Evolutionary conservation across 2,329 filamentous ascomycete species (phyloP), one percentile per base, ranked within the genome.

Genomic region (Microsporum canis): DNA sequence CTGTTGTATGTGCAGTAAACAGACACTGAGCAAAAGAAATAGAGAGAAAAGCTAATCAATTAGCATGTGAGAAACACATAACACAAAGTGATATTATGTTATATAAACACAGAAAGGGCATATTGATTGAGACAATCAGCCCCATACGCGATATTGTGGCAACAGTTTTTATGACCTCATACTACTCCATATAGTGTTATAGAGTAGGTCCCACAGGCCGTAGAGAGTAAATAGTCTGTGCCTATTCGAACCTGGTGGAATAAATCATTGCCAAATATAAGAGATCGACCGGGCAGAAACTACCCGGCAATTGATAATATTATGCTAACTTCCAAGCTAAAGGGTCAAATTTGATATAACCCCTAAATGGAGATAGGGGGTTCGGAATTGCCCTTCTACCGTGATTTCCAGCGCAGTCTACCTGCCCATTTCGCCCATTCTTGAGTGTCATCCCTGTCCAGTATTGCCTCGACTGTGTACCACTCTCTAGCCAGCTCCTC

Each of bases 401-500:
- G 74, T 64, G 78, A 78, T 78, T 89, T 91, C 89, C 88, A 91
- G 67, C 89, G 78, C 65, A 94, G 78, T 66, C 80, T 81, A 5
- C 83, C 81, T 61, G 89, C 87, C 88, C 89, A 95, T 57, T 72
- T 77, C 7, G 84, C 86, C 81, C 87, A 94, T 65, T 77, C 80
- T 73, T 79, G 76, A 8, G 94, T 85, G 77, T 90, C 87, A 45
- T 88, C 85, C 71, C 87, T 82, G 68, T 79, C 82, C 69, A 87
- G 70, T 64, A 95, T 77, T 66, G 81, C 73, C 60, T 92, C 88
- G 5, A 94, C 83, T 0, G 84, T 91, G 74, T 84, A 89, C 70
- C 80, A 90, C 60, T 85, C 76, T 66, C 81, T 79, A 12, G 89
- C 90, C 66, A 95, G 75, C 67, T 88, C 88, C 78, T 95, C 89